Evolutionary conservation across 2,329 filamentous ascomycete genomes (phyloP).

Genomic region (Eurotiales sp.): DNA sequence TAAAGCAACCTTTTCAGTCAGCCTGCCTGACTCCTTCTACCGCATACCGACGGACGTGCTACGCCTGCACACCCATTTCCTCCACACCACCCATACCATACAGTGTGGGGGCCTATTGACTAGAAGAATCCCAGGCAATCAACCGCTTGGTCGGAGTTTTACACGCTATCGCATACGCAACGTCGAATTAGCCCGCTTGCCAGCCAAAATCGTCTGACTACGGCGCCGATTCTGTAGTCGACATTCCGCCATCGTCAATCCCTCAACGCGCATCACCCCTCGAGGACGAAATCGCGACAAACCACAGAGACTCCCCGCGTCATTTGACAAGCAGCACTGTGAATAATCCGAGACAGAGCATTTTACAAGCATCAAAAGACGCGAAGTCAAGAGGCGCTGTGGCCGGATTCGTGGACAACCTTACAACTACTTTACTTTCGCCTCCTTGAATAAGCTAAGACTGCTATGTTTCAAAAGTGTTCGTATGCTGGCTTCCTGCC

Average conservation of each 20-base stretch:
- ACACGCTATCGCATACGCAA: not conserved
- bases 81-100: not conserved
- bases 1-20: not conserved
- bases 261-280: not conserved
- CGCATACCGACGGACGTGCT: not conserved
- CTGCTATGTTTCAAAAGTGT: slow-evolving; percentile 13
- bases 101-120: slow-evolving; percentile 5
- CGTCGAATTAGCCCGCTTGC: not conserved
- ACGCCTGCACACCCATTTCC: not conserved
- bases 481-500: slow-evolving; percentile 10
- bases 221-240: not conserved
- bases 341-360: not conserved
- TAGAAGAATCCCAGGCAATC: not conserved
- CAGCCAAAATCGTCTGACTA: not conserved
- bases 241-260: not conserved
- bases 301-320: not conserved
- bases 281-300: not conserved
- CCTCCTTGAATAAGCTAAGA: not conserved
- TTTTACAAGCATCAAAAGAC: not conserved
- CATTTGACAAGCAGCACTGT: not conserved
- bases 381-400: slow-evolving; percentile 13
- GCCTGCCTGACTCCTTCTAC: not conserved
- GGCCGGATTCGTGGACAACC: slow-evolving; percentile 12
- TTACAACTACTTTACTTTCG: not conserved
- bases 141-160: slow-evolving; percentile 5